Evolutionary conservation across 139 green algal genomes (phyloP).

Genomic region (Chlamydomonas eustigma): DNA sequence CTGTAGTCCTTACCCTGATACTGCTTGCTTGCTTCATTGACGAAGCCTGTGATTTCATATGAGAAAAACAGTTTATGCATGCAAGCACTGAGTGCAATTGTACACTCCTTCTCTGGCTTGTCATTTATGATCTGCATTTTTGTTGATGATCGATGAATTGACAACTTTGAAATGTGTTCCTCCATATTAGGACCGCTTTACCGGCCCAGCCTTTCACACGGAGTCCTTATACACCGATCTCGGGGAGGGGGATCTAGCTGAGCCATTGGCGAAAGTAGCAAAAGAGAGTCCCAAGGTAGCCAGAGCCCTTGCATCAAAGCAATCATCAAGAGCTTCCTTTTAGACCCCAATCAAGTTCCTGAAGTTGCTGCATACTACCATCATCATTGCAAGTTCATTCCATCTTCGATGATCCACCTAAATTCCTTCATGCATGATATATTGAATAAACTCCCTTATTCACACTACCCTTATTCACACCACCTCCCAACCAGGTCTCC

Average conservation of each 20-base stretch:
- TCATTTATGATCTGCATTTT: too few relatives aligned
- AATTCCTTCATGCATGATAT: neutral
- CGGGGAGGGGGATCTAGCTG: conserved; percentile 30
- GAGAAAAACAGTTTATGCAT: too few relatives aligned
- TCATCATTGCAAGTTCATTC: neutral
- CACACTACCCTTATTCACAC: too few relatives aligned
- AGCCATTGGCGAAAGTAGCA: conserved; percentile 15
- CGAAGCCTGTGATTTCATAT: too few relatives aligned
- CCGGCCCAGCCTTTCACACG: conserved; percentile 7
- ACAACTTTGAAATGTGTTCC: neutral
- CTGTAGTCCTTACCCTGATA: too few relatives aligned
- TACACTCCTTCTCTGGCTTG: too few relatives aligned
- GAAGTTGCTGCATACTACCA: neutral
- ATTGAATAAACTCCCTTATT: too few relatives aligned
- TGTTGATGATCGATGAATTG: too few relatives aligned
- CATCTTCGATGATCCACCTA: neutral
- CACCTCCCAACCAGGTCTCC: neutral
- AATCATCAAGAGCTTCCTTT: neutral
- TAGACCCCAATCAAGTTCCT: neutral
- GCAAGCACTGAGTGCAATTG: too few relatives aligned
- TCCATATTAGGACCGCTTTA: conserved; percentile 31
- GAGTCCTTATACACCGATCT: conserved; percentile 18
- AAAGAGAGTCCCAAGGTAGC: conserved; percentile 22
- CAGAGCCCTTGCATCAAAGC: neutral
- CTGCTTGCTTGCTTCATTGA: too few relatives aligned